Evolutionary conservation across 495 filamentous ascomycete genomes (phyloP), one percentile per base, ranked within the genome.

Genomic region (Penicillium flavigenum): DNA sequence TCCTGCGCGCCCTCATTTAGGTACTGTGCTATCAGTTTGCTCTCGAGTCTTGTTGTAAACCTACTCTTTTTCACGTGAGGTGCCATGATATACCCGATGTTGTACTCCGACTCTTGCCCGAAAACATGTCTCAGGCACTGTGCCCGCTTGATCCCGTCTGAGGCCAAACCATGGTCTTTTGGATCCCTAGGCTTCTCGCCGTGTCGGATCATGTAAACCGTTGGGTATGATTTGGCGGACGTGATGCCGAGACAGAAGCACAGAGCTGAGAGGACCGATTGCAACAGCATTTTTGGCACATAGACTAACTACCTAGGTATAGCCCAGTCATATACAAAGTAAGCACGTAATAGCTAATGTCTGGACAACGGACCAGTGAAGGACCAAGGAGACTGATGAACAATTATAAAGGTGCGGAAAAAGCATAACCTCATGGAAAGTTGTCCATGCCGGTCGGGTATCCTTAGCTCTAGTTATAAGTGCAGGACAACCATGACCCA

Each of bases 141-240:
- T 2, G 80, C 77, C 31, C 80, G 77, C 55, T 68, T 46, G 49
- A 68, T 39, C 5, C 80, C 80, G 49, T 77, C 62, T 7, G 62
- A 22, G 24, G 66, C 77, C 24, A 83, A 64, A 1, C 76, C 76
- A 47, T 71, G 66, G 29, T 70, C 72, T 31, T 69, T 59, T 5
- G 54, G 55, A 52, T 77, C 57, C 9, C 55, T 61, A 14, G 78
- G 77, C 58, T 83, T 83, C 62, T 83, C 80, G 55, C 75, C 80
- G 58, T 83, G 80, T 34, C 80, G 77, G 55, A 83, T 81, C n/a
- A 83, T 59, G 59, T 81, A 83, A 38, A 81, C 64, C 3, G 62
- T 72, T 12, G 73, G 66, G 0, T 52, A 46, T n/a, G 14, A 14
- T 4, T 50, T 45, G 10, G 60, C 60, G 1, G 51, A 59, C 0